phyloP scores from a whole-genome alignment of 495 filamentous ascomycete genomes.

The Viridothelium virens region DNA sequence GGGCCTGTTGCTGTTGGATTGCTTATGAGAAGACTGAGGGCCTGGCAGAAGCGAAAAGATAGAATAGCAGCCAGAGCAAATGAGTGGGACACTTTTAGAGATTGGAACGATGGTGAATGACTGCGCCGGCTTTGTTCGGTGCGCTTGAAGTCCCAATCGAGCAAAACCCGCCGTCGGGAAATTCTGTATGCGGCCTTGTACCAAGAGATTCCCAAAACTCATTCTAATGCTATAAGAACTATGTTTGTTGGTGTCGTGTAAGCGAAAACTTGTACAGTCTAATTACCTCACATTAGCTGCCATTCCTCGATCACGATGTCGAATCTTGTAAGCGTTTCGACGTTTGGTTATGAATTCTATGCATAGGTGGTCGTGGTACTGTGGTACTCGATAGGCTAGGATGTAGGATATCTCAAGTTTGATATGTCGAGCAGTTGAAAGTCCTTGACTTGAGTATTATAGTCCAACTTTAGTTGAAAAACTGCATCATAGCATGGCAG shows the following conservation, averaged over 20 bases:
- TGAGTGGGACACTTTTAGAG: background rate
- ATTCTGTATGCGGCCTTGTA: background rate
- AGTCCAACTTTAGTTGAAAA: no score
- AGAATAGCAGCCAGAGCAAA: background rate
- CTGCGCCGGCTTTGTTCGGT: constrained; percentile 1
- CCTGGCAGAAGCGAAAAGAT: constrained; percentile 20
- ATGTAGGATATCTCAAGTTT: no score
- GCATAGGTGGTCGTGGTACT: no score
- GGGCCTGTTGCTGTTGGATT: constrained; percentile 62
- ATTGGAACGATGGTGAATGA: background rate
- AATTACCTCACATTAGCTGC: background rate
- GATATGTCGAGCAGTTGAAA: no score
- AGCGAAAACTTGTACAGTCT: background rate
- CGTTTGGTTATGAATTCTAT: no score
- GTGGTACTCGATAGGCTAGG: no score
- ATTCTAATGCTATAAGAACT: background rate
- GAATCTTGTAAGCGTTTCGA: background rate
- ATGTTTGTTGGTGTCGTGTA: background rate
- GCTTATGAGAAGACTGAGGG: constrained; percentile 45
- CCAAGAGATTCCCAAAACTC: background rate
- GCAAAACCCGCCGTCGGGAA: background rate
- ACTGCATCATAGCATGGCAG: no score
- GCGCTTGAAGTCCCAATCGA: background rate
- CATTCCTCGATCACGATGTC: background rate
- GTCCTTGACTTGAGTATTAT: no score